Evolutionary conservation across 176 grass and related monocot genomes (phyloP).

Genomic region (Zoysia japonica): DNA sequence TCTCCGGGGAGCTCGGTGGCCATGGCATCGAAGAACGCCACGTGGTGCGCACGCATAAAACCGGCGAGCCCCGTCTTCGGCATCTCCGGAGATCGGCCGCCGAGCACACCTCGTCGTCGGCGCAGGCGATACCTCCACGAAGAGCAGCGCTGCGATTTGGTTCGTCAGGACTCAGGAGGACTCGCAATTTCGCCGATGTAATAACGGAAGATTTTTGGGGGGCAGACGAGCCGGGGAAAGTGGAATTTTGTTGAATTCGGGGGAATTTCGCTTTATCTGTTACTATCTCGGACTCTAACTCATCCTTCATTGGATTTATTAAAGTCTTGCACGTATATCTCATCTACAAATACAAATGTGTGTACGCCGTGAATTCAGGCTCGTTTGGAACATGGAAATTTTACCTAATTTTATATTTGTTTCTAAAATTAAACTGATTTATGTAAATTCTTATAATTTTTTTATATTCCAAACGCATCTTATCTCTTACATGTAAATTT

Average conservation of each 20-base stretch:
- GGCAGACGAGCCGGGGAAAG: too few species aligned
- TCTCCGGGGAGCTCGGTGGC: slow-evolving; percentile 44
- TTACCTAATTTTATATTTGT: too few species aligned
- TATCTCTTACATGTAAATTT: too few species aligned
- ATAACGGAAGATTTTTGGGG: neutral
- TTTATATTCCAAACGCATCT: too few species aligned
- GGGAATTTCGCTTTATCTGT: neutral
- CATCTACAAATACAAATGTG: too few species aligned
- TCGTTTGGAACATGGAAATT: too few species aligned
- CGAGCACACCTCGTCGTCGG: neutral
- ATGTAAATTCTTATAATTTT: too few species aligned
- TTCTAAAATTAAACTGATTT: too few species aligned
- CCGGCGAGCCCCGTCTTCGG: neutral
- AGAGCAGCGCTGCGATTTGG: neutral
- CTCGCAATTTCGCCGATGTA: neutral
- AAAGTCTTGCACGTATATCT: too few species aligned
- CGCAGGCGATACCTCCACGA: neutral
- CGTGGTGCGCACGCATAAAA: slow-evolving; percentile 52
- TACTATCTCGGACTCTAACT: too few species aligned
- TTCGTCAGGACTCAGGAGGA: neutral
- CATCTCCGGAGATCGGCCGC: slow-evolving; percentile 8
- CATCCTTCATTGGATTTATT: too few species aligned
- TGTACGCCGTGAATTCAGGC: too few species aligned
- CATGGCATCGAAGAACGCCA: slow-evolving; percentile 48
- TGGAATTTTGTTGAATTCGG: neutral